A percentile compares a stretch with the other conserved stretches of the same genome.
These are phyloP conservation scores for Bruguiera sexangula DNA, from an alignment of 345 rosid genomes.

Conservation along the genomic window DNA sequence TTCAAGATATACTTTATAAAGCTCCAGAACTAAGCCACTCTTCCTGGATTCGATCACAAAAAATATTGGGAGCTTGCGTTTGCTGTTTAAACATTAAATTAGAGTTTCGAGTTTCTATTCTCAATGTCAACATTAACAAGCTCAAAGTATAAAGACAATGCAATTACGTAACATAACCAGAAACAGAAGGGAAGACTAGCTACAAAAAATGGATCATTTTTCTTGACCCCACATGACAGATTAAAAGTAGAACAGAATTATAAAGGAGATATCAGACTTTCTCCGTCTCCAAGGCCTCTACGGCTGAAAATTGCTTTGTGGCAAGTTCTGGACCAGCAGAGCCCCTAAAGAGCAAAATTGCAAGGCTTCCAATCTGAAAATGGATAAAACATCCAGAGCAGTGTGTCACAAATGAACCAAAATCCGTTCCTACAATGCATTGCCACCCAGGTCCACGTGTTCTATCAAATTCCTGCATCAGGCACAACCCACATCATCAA, in stretches of 20 bases:
- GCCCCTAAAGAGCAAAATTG: constrained; percentile 62
- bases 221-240: constrained; percentile 2
- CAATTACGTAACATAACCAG: too few relatives aligned
- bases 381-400: constrained; percentile 55
- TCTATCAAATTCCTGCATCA: constrained; percentile 55
- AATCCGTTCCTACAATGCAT: constrained; percentile 67
- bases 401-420: constrained; percentile 66
- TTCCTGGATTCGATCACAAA: too few relatives aligned
- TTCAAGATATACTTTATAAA: too few relatives aligned
- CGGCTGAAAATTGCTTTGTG: constrained; percentile 16
- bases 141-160: too few relatives aligned
- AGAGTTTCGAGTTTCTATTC: too few relatives aligned
- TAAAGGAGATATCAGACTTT: constrained; percentile 11
- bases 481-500: neutral
- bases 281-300: constrained; percentile 18
- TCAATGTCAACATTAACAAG: too few relatives aligned
- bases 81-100: too few relatives aligned
- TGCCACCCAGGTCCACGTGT: constrained; percentile 57
- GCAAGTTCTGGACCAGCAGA: constrained; percentile 35
- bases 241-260: neutral
- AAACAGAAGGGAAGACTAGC: neutral
- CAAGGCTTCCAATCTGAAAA: constrained; percentile 55
- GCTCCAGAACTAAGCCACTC: too few relatives aligned
- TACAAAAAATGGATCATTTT: neutral
- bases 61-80: too few relatives aligned